Evolutionary conservation across 1,284 basidiomycete genomes (phyloP).

Genomic region (Boletus calvinii): DNA sequence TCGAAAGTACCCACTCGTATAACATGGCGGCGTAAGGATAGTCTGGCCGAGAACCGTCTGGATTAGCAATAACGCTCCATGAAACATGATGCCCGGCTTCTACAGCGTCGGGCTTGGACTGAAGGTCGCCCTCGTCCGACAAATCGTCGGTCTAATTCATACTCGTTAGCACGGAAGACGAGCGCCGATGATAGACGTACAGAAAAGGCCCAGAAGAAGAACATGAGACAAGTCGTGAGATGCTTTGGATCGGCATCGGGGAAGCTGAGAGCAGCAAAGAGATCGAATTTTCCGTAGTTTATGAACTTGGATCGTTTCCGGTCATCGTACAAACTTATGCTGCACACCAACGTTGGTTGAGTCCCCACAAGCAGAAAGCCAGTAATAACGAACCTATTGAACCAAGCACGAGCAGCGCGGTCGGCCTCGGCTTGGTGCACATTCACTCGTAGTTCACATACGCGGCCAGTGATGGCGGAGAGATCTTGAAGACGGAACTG

Average conservation of each 20-base stretch:
- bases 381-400: constrained; percentile 23
- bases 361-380: background rate
- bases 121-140: constrained; percentile 43
- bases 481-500: constrained; percentile 35
- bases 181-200: constrained; percentile 25
- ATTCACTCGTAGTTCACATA: constrained; percentile 34
- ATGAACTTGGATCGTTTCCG: constrained; percentile 32
- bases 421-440: constrained; percentile 34
- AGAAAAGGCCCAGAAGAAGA: constrained; percentile 48
- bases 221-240: constrained; percentile 43
- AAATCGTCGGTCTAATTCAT: constrained; percentile 40
- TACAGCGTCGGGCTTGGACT: constrained; percentile 41
- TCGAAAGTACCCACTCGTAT: constrained; percentile 35
- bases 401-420: constrained; percentile 32
- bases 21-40: constrained; percentile 45
- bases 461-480: constrained; percentile 37
- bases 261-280: constrained; percentile 44
- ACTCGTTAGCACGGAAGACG: constrained; percentile 9
- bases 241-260: constrained; percentile 45
- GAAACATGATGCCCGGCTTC: constrained; percentile 39
- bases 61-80: constrained; percentile 32
- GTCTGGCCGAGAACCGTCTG: constrained; percentile 34
- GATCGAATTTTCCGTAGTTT: constrained; percentile 44
- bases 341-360: constrained; percentile 7
- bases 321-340: constrained; percentile 36